Evolutionary conservation across 768 basidiomycete genomes (phyloP).

Genomic region (Agaricus sinodeliciosus): DNA sequence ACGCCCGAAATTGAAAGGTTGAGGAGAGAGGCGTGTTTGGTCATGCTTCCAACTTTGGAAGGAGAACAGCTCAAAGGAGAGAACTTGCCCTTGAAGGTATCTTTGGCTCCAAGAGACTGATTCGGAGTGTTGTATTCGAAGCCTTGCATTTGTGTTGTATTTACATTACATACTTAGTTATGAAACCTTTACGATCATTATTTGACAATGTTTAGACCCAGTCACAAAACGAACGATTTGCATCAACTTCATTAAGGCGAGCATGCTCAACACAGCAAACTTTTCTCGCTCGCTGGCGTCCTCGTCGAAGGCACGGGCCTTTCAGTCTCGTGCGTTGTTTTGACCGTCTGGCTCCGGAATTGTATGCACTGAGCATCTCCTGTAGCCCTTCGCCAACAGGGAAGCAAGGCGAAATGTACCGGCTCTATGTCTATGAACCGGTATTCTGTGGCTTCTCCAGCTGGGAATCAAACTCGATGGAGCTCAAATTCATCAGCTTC

Average conservation of each 20-base stretch:
- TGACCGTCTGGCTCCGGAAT: not conserved
- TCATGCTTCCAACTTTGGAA: conserved; percentile 42
- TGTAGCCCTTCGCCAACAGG: no score
- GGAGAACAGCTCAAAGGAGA: conserved; percentile 38
- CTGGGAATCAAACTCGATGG: not conserved
- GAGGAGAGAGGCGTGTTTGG: conserved; percentile 37
- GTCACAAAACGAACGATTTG: not conserved
- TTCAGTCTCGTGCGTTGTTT: not conserved
- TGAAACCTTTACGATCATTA: not conserved
- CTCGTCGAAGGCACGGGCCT: not conserved
- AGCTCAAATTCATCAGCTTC: not conserved
- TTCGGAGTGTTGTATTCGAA: not conserved
- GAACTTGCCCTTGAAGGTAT: conserved; percentile 35
- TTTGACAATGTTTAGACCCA: conserved; percentile 2
- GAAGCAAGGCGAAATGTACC: no score
- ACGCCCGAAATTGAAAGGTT: conserved; percentile 33
- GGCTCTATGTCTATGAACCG: no score
- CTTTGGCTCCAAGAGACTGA: conserved; percentile 30
- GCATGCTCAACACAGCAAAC: not conserved
- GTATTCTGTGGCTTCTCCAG: not conserved
- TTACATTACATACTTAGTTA: no score
- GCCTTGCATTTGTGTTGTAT: not conserved
- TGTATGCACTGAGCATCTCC: no score
- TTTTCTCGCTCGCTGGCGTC: not conserved
- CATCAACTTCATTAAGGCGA: not conserved